Conservation (phyloP, 768 basidiomycete species). For the Amanita rimosa region DNA sequence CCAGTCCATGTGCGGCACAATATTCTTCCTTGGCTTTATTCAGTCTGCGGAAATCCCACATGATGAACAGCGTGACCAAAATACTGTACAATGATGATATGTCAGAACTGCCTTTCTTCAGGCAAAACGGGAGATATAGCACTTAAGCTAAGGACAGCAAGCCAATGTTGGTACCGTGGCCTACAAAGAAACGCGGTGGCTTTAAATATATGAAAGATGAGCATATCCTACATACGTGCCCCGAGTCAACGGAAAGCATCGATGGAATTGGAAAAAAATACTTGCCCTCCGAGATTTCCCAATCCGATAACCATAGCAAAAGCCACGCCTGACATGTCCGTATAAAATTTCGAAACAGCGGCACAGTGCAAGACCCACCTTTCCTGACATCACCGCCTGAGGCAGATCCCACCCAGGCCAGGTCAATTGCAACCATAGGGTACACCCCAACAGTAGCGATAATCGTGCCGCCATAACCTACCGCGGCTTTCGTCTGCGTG, state of each 20-base stretch:
- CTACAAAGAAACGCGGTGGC: constrained; percentile 25
- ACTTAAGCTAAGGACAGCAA: constrained; percentile 23
- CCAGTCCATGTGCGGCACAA: constrained; percentile 33
- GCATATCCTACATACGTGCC: constrained; percentile 21
- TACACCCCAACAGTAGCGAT: constrained; percentile 42
- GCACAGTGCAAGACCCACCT: constrained; percentile 15
- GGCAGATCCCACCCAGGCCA: constrained; percentile 47
- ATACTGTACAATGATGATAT: constrained; percentile 14
- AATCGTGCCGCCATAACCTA: constrained; percentile 35
- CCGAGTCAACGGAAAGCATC: neutral
- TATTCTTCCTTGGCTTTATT: constrained; percentile 36
- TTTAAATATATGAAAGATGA: constrained; percentile 29
- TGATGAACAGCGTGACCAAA: constrained; percentile 26
- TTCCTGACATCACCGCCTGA: constrained; percentile 44
- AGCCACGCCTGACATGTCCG: constrained; percentile 19
- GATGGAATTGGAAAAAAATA: neutral
- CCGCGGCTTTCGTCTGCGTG: constrained; percentile 19
- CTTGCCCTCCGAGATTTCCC: constrained; percentile 40
- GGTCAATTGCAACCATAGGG: constrained; percentile 32
- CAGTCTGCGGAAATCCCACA: constrained; percentile 36
- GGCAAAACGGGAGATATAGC: neutral
- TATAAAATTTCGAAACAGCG: neutral
- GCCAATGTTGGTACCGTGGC: constrained; percentile 22
- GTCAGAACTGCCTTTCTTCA: neutral
- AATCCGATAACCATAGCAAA: constrained; percentile 43